Conservation (phyloP, 345 rosid species). For the Citrus mangshanensis region DNA sequence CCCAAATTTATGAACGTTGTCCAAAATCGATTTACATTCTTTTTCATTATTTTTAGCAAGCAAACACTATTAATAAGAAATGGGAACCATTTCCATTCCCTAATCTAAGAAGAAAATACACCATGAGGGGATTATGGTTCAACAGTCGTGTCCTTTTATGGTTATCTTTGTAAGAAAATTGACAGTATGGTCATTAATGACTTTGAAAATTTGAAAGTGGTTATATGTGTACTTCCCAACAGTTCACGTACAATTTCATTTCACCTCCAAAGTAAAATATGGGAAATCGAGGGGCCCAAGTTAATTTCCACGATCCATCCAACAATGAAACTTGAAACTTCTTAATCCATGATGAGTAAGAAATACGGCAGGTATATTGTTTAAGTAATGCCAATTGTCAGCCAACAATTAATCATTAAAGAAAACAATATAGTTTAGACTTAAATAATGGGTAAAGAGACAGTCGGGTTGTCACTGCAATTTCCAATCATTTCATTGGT, state of each 20-base stretch:
- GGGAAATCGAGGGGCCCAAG: background rate
- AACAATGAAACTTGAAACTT: background rate
- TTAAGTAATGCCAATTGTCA: background rate
- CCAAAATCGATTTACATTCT: too few relatives aligned
- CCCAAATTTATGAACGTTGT: accelerated
- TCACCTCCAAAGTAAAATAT: background rate
- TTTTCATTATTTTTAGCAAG: too few relatives aligned
- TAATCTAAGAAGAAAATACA: too few relatives aligned
- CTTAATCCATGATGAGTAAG: background rate
- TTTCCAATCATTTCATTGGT: background rate
- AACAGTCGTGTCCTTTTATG: too few relatives aligned
- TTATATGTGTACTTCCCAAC: too few relatives aligned
- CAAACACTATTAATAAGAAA: too few relatives aligned
- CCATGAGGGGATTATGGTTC: too few relatives aligned
- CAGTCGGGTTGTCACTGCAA: background rate
- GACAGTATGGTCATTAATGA: too few relatives aligned
- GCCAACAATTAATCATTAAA: background rate
- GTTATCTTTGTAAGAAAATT: too few relatives aligned
- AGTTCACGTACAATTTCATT: too few relatives aligned
- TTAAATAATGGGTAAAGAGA: background rate
- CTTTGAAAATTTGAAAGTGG: too few relatives aligned
- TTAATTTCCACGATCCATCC: background rate
- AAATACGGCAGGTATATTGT: background rate
- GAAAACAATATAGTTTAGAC: background rate
- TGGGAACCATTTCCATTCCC: too few relatives aligned